Conservation (phyloP, 1,139 yeast genomes). For the Geotrichum macrosporum region DNA sequence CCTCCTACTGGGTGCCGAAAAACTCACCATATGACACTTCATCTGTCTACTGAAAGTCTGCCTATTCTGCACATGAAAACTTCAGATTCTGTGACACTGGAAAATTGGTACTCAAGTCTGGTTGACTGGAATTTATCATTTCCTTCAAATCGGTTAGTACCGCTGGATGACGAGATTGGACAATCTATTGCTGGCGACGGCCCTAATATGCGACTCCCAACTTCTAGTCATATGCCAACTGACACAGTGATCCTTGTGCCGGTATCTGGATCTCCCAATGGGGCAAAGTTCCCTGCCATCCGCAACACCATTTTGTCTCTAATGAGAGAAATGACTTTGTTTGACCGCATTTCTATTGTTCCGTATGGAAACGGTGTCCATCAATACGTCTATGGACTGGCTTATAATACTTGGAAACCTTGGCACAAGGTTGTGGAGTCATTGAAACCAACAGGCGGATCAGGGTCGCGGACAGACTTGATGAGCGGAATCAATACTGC, state of each 20-base stretch:
- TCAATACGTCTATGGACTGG: slow-evolving; percentile 17
- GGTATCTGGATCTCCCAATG: slow-evolving; percentile 25
- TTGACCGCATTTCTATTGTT: slow-evolving; percentile 27
- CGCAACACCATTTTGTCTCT: slow-evolving; percentile 21
- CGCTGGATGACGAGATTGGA: slow-evolving; percentile 16
- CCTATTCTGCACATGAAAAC: slow-evolving; percentile 23
- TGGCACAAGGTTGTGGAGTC: slow-evolving; percentile 21
- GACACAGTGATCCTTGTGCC: slow-evolving; percentile 27
- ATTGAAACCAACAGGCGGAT: slow-evolving; percentile 21
- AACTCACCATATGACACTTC: slow-evolving; percentile 18
- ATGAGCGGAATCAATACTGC: slow-evolving; percentile 20
- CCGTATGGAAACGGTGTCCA: slow-evolving; percentile 23
- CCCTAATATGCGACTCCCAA: slow-evolving; percentile 9
- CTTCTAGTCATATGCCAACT: slow-evolving; percentile 24
- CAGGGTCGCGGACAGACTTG: slow-evolving; percentile 21
- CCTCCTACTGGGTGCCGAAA: slow-evolving; percentile 17
- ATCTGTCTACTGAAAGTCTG: slow-evolving; percentile 18
- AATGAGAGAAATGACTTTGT: slow-evolving; percentile 23
- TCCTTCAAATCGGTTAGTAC: slow-evolving; percentile 15
- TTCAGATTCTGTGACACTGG: slow-evolving; percentile 16
- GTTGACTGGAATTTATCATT: slow-evolving; percentile 19
- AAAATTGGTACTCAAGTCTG: slow-evolving; percentile 22
- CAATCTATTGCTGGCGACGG: slow-evolving; percentile 14
- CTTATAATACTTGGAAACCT: slow-evolving; percentile 20
- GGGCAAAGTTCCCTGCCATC: slow-evolving; percentile 24